Conservation (phyloP, 306 rosid genomes). For the Acacia melanoxylon region DNA sequence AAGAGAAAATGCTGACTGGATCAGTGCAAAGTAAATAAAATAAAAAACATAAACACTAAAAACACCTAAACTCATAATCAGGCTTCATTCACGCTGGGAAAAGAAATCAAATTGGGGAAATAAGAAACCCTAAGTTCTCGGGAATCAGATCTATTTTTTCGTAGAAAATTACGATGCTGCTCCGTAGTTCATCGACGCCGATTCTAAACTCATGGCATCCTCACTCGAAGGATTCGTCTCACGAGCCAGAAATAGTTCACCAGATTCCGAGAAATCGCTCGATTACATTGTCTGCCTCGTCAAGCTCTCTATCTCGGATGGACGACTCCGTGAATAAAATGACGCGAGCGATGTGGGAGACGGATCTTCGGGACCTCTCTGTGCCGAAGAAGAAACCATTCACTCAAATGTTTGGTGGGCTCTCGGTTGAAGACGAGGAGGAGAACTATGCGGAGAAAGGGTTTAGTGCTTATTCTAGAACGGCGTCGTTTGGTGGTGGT, state of each 20-base stretch:
- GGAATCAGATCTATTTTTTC: background rate
- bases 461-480: slow-evolving; percentile 31
- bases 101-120: no score
- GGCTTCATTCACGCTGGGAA: no score
- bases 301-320: slow-evolving; percentile 30
- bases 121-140: no score
- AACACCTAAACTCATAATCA: no score
- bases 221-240: slow-evolving; percentile 43
- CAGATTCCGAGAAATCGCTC: slow-evolving; percentile 46
- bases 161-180: slow-evolving; percentile 37
- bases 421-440: slow-evolving; percentile 40
- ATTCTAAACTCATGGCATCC: slow-evolving; percentile 46
- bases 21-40: no score
- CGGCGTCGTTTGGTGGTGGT: slow-evolving; percentile 46
- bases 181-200: slow-evolving; percentile 61
- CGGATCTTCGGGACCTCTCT: slow-evolving; percentile 48
- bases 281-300: slow-evolving; percentile 35
- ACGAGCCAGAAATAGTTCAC: slow-evolving; percentile 40
- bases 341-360: slow-evolving; percentile 50
- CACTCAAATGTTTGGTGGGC: slow-evolving; percentile 26
- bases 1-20: no score
- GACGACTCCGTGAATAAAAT: slow-evolving; percentile 33
- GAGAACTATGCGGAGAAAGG: slow-evolving; percentile 1
- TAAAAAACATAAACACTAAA: no score
- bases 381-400: slow-evolving; percentile 34